phyloP scores from a whole-genome alignment of 768 basidiomycete species.

The Coprinopsis cinerea region DNA sequence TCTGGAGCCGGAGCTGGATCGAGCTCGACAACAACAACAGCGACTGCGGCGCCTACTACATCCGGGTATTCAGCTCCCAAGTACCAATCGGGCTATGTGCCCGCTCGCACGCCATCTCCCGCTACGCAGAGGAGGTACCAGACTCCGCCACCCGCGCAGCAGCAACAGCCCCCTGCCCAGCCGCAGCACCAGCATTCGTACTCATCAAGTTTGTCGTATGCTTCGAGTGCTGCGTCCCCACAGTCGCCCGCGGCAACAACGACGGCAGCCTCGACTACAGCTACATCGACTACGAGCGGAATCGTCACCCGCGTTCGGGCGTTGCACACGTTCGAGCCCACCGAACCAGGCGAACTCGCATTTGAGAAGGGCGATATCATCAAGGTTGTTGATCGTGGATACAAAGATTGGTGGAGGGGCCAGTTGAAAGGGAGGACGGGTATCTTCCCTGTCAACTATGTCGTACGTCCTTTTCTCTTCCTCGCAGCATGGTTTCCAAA shows the following conservation, averaged over 20 bases:
- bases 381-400: slow-evolving; percentile 89
- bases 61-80: slow-evolving; percentile 27
- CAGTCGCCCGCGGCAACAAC: not conserved
- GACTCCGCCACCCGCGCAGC: slow-evolving; percentile 11
- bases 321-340: slow-evolving; percentile 81
- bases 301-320: slow-evolving; percentile 84
- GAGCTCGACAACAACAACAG: no score
- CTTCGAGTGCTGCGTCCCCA: slow-evolving; percentile 4
- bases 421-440: slow-evolving; percentile 86
- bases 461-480: slow-evolving; percentile 65
- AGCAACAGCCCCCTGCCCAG: slow-evolving; percentile 14
- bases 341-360: slow-evolving; percentile 83
- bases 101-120: slow-evolving; percentile 47
- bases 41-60: no score
- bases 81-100: slow-evolving; percentile 51
- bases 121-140: slow-evolving; percentile 20
- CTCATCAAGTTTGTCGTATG: not conserved
- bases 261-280: slow-evolving; percentile 2
- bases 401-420: slow-evolving; percentile 97
- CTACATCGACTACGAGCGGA: slow-evolving; percentile 13
- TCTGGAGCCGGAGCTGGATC: slow-evolving; percentile 1
- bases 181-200: slow-evolving; percentile 14
- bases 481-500: no score
- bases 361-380: slow-evolving; percentile 93
- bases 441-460: slow-evolving; percentile 97